Evolutionary conservation across 345 rosid genomes (phyloP), one percentile per base, ranked within the genome.

Genomic region (Lepidium sativum): DNA sequence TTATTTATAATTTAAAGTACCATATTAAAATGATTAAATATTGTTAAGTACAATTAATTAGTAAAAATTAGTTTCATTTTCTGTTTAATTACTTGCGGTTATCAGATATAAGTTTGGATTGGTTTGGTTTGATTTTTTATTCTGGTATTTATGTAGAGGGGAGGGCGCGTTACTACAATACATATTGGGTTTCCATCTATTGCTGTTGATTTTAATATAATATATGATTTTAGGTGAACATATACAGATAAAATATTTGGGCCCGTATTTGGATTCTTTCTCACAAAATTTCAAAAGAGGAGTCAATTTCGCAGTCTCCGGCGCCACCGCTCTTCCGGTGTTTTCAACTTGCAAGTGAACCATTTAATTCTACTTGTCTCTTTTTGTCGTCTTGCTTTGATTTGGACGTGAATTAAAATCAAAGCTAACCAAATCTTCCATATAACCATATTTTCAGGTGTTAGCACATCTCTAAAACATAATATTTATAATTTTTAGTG

Each of bases 241-340:
- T 29, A 65, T 77, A 37, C 77, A 77, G 6, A 34, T 73, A 65
- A n/a, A 39, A 27, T 71, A 64, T 45, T 48, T 79, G 58, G 74
- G 77, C 67, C 85, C 85, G 60, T 79, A 74, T 67, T 51, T 81
- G 68, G 85, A 79, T 21, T 77, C 85, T 35, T 45, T 81, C 20
- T 68, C 81, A 1, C 82, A 82, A 21, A 79, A 77, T 27, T 79
- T 78, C 71, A 79, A 68, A 20, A 68, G 73, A 62, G 85, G 85
- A 55, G 81, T 68, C 32, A 77, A 79, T 52, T 81, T 79, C 10
- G 81, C 82, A 1, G 80, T 79, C 45, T 17, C 57, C 1, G 85
- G 82, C 5, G 79, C 82, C 7, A 79, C 77, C 4, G 74, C 74
- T 21, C 76, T 70, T 42, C 82, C 85, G 0, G 69, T 69, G 1